Conservation (phyloP, 169 alveolate species). For the Plasmodium vivax region DNA sequence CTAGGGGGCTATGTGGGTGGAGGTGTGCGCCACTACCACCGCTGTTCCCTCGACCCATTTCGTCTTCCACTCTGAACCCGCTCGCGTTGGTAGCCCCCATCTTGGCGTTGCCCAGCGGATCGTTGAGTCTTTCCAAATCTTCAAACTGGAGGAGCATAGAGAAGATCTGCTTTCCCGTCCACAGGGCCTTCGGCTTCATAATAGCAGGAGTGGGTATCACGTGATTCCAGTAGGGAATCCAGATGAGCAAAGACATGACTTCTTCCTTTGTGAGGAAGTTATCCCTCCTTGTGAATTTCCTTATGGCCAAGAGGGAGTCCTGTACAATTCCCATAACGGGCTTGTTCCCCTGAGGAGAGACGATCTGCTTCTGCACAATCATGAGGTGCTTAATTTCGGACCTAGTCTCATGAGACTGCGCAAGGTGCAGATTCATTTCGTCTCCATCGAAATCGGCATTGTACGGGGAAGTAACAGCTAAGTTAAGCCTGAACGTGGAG, state of each 20-base stretch:
- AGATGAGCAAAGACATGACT: conserved; percentile 94
- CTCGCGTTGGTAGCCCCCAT: conserved; percentile 52
- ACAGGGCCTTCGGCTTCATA: conserved; percentile 96
- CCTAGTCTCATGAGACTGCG: conserved; percentile 98
- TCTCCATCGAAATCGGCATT: conserved; percentile 99
- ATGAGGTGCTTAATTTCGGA: conserved; percentile 98
- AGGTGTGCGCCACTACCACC: background rate
- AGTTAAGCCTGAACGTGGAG: conserved; percentile 98
- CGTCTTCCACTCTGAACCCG: conserved; percentile 67
- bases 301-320: conserved; percentile 96
- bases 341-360: conserved; percentile 99
- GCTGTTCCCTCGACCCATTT: background rate
- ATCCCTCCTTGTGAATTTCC: conserved; percentile 96
- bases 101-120: conserved; percentile 51
- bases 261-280: conserved; percentile 95
- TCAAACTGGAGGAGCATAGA: conserved; percentile 94
- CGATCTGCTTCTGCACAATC: conserved; percentile 99
- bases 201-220: conserved; percentile 98
- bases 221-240: conserved; percentile 98
- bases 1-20: conserved; percentile 43
- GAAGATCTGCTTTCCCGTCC: conserved; percentile 99
- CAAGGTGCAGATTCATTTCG: conserved; percentile 99
- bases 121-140: conserved; percentile 72
- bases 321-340: conserved; percentile 99
- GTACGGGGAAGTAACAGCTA: conserved; percentile 99